Base-by-base conservation (phyloP, 176 grass and related monocot species). In the Microstegium vimineum region DNA sequence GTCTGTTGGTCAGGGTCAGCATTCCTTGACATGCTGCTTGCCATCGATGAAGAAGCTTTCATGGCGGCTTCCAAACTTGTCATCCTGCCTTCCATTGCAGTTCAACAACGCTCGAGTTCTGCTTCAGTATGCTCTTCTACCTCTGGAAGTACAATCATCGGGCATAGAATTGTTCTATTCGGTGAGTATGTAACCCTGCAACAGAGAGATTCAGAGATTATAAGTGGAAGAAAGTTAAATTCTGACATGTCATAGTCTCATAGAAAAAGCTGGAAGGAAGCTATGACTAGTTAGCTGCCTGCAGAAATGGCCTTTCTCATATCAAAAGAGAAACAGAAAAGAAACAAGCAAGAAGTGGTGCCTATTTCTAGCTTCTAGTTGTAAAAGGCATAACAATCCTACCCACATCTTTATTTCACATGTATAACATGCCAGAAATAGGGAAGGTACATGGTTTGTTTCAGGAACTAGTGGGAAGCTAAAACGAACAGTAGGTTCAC, bases 21-120 rank as follows among this genome's bases (percentile, higher is more conserved):
- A 73, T 73, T 73, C 14, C 15, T 73, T 72, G 49, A 20, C 14
- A 42, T 5, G 11, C 70, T 59, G 9, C 62, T 76, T 78, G 78
- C n/a, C 79, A 91, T 86, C 7, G 76, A 87, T 0, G 86, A 83
- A 17, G 75, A 90, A 74, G 82, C 80, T 72, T 90, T 90, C 71
- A 87, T 83, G 77, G 52, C 43, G 66, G 69, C 77, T 83, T 91
- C 84, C 54, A 79, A 87, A 82, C 40, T 84, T 65, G 69, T 75
- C 73, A 87, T 82, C 35, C 75, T 52, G 12, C 43, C 57, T 65
- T 84, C 84, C 84, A 83, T 93, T 74, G 31, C 51, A 30, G 81
- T 63, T 83, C 23, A 54, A 63, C 49, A 75, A 40, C 15, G 60
- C 77, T 62, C 16, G 2, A 64, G 52, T 78, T 74, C 35, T 64